phyloP scores from a whole-genome alignment of 176 grass and related monocot genomes.

The Melocanna baccifera region DNA sequence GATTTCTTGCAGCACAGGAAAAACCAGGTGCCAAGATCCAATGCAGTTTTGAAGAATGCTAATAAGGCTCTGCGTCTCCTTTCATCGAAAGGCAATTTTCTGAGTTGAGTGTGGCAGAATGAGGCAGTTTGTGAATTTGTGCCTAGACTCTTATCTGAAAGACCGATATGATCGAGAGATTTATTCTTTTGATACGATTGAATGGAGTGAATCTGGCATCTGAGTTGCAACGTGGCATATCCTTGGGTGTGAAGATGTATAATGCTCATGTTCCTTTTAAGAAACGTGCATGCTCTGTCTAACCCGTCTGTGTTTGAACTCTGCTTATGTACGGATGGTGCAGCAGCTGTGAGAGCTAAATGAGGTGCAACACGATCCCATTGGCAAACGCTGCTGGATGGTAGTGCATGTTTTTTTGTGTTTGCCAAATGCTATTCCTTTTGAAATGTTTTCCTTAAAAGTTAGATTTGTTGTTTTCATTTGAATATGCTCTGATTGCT shows the following conservation, averaged over 20 bases:
- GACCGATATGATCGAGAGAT: background rate
- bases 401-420: background rate
- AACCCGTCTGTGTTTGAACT: background rate
- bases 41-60: constrained; percentile 49
- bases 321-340: background rate
- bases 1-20: constrained; percentile 75
- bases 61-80: constrained; percentile 39
- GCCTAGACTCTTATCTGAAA: background rate
- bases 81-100: constrained; percentile 34
- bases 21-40: constrained; percentile 53
- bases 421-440: background rate
- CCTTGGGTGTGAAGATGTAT: background rate
- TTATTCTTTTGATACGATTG: background rate
- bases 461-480: background rate
- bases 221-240: background rate
- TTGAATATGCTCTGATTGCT: background rate
- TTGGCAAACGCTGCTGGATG: background rate
- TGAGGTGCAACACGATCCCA: background rate
- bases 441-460: background rate
- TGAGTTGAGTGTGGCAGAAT: background rate
- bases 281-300: background rate
- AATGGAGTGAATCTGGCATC: background rate
- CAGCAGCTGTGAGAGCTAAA: background rate
- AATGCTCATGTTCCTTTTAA: background rate
- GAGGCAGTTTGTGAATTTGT: background rate